Evolutionary conservation across 495 filamentous ascomycete species (phyloP).

Genomic region (Talaromyces liani): DNA sequence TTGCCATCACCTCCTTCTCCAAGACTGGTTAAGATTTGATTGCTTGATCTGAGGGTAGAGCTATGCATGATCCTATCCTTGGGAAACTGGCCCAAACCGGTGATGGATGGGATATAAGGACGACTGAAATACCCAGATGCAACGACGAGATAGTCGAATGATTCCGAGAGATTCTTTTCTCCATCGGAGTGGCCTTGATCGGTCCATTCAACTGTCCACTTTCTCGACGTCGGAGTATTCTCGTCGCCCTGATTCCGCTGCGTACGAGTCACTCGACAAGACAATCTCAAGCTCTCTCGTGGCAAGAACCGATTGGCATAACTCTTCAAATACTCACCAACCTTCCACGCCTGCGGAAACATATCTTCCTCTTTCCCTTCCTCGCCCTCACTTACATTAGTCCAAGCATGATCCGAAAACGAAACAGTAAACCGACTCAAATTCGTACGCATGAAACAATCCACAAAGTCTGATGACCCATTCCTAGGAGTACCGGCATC

Average conservation of each 20-base stretch:
- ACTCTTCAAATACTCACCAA: constrained; percentile 62
- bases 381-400: constrained; percentile 2
- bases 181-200: constrained; percentile 8
- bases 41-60: constrained; percentile 31
- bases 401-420: constrained; percentile 75
- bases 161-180: constrained; percentile 15
- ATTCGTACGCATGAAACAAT: constrained; percentile 70
- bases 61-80: constrained; percentile 49
- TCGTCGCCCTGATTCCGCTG: constrained; percentile 21
- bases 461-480: constrained; percentile 32
- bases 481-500: constrained; percentile 16
- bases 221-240: constrained; percentile 1
- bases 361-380: constrained; percentile 35
- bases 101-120: constrained; percentile 46
- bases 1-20: constrained; percentile 33
- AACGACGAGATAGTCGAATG: constrained; percentile 68
- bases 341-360: constrained; percentile 68
- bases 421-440: constrained; percentile 69
- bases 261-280: constrained; percentile 43
- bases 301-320: constrained; percentile 56
- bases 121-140: constrained; percentile 70
- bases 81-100: constrained; percentile 21
- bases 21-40: not conserved
- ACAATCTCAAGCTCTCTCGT: constrained; percentile 37
- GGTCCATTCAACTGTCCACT: constrained; percentile 50